A percentile compares a stretch with the other conserved stretches of the same genome.
phyloP scores from a whole-genome alignment of 495 filamentous ascomycete species.

The Daldinia caldariorum region DNA sequence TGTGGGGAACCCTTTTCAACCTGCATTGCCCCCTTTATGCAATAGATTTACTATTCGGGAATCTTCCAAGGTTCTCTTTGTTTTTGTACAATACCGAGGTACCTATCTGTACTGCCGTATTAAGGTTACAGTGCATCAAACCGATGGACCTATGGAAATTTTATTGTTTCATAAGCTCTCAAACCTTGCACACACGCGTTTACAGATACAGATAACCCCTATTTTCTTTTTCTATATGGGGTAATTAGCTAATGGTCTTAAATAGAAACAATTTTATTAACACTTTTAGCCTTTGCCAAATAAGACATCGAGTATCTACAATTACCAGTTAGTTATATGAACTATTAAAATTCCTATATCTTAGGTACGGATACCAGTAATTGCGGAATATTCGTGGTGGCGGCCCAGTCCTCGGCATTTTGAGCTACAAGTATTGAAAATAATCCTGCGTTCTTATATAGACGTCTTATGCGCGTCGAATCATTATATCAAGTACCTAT shows the following conservation, averaged over 20 bases:
- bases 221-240: background rate
- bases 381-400: too few species aligned
- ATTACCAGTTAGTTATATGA: background rate
- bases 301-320: background rate
- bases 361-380: too few species aligned
- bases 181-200: background rate
- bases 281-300: background rate
- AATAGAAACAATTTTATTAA: background rate
- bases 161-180: slow-evolving; percentile 8
- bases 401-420: too few species aligned
- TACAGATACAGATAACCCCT: background rate
- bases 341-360: too few species aligned
- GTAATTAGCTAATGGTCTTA: background rate
- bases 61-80: slow-evolving; percentile 25
- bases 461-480: too few species aligned
- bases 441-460: too few species aligned
- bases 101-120: background rate
- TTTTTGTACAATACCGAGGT: background rate
- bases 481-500: too few species aligned
- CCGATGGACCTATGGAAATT: slow-evolving; percentile 2
- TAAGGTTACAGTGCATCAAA: slow-evolving; percentile 9
- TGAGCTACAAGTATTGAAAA: too few species aligned
- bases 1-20: slow-evolving; percentile 34
- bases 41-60: slow-evolving; percentile 11
- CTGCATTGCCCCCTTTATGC: slow-evolving; percentile 19